Evolutionary conservation across 148 eudicot genomes (phyloP).

Genomic region (Rhododendron griersonianum): DNA sequence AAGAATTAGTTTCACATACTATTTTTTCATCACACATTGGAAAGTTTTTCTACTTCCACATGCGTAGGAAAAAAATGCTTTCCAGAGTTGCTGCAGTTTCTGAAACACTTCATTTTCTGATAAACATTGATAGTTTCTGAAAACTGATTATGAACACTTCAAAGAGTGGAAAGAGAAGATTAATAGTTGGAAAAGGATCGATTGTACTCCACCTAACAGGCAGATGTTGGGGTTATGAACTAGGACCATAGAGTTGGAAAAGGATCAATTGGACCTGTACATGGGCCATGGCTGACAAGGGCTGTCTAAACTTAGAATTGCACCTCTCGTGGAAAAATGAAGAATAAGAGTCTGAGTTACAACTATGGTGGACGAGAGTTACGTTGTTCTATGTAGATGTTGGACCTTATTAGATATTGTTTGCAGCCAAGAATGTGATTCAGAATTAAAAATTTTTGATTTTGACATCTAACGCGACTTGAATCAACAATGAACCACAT

Average conservation of each 20-base stretch:
- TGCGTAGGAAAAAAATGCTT: background rate
- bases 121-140: background rate
- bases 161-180: background rate
- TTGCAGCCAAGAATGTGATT: background rate
- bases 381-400: background rate
- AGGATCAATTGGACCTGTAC: background rate
- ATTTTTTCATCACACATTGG: background rate
- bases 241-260: background rate
- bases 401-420: background rate
- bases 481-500: background rate
- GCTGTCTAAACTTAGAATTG: background rate
- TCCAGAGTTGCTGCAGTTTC: background rate
- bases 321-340: background rate
- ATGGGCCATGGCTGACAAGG: background rate
- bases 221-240: background rate
- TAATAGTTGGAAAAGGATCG: background rate
- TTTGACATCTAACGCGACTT: background rate
- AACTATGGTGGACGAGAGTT: background rate
- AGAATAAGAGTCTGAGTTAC: background rate
- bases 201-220: background rate
- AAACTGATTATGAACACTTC: background rate
- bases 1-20: background rate
- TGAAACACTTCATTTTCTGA: background rate
- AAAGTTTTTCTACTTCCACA: background rate
- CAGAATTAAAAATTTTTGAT: background rate